A percentile compares a stretch with the other conserved stretches of the same genome.
Evolutionary conservation across 1,139 yeast genomes (phyloP).

Genomic region (Pneumocystis oryctolagi): DNA sequence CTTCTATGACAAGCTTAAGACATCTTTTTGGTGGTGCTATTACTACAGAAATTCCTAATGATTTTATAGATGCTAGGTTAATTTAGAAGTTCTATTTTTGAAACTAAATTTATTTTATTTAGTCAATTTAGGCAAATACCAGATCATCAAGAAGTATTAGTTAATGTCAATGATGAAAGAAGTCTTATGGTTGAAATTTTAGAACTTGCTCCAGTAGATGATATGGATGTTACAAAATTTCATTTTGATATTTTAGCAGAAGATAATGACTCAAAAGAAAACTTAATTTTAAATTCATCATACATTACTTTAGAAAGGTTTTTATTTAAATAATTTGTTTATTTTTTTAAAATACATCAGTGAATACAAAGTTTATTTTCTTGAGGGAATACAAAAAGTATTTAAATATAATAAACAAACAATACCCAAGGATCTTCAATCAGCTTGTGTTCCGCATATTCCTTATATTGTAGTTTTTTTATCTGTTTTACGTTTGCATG

Average conservation of each 20-base stretch:
- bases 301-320: neutral
- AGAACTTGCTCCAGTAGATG: neutral
- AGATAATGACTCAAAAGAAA: neutral
- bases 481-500: constrained; percentile 1
- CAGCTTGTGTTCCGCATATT: neutral
- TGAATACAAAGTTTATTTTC: neutral
- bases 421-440: neutral
- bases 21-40: constrained; percentile 1
- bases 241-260: constrained; percentile 1
- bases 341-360: neutral
- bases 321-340: neutral
- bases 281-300: neutral
- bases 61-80: constrained; percentile 2
- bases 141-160: constrained; percentile 2
- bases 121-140: neutral
- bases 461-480: neutral
- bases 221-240: neutral
- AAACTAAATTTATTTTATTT: neutral
- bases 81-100: neutral
- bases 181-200: neutral
- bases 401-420: neutral
- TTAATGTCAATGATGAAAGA: neutral
- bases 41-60: neutral
- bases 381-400: neutral
- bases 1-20: neutral